Evolutionary conservation across 2,329 filamentous ascomycete genomes (phyloP).

Genomic region (Fusarium coicis): DNA sequence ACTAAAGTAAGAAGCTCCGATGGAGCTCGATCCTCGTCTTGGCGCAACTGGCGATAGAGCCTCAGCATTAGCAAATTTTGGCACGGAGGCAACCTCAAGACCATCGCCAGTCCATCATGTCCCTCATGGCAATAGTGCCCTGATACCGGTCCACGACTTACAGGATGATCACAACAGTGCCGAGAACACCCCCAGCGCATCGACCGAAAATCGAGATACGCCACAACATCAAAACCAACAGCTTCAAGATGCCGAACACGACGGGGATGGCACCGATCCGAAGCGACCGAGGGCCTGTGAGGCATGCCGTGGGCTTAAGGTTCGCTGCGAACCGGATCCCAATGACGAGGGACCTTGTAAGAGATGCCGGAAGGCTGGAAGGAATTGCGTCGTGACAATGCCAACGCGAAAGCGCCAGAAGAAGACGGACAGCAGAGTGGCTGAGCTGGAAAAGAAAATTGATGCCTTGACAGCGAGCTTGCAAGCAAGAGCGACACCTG

Average conservation of each 20-base stretch:
- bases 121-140: slow-evolving; percentile 1
- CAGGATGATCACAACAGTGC: slow-evolving; percentile 24
- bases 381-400: slow-evolving; percentile 80
- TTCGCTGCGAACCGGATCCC: slow-evolving; percentile 84
- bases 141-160: slow-evolving; percentile 24
- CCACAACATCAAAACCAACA: slow-evolving; percentile 25
- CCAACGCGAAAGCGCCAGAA: slow-evolving; percentile 84
- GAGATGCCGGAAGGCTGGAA: slow-evolving; percentile 83
- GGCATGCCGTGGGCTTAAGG: slow-evolving; percentile 79
- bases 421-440: slow-evolving; percentile 89
- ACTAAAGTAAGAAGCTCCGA: slow-evolving; percentile 35
- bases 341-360: slow-evolving; percentile 73
- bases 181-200: slow-evolving; percentile 38
- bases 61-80: slow-evolving; percentile 24
- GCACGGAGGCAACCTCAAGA: slow-evolving; percentile 20
- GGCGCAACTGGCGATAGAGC: slow-evolving; percentile 40
- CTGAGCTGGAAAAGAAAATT: slow-evolving; percentile 92
- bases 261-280: slow-evolving; percentile 56
- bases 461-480: slow-evolving; percentile 86
- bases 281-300: slow-evolving; percentile 80
- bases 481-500: slow-evolving; percentile 61
- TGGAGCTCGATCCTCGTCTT: slow-evolving; percentile 51
- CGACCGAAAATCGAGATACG: slow-evolving; percentile 33
- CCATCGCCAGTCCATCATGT: slow-evolving; percentile 33
- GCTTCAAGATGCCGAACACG: slow-evolving; percentile 33